phyloP scores from a whole-genome alignment of 2,329 filamentous ascomycete species.

The Pseudocercospora pini-densiflorae region DNA sequence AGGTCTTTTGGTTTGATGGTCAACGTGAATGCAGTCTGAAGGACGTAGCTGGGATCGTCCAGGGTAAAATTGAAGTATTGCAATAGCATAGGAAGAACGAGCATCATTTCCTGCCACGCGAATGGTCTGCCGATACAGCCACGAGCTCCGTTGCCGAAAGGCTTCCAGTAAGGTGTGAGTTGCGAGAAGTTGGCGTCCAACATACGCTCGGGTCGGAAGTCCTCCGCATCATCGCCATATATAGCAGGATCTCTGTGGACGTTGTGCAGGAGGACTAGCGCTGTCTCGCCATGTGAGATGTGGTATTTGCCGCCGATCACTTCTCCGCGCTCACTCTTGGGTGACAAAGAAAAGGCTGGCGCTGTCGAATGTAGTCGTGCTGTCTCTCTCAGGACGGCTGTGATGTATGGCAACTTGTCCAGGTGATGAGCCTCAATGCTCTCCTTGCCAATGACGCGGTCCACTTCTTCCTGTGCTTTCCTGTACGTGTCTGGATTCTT shows the following conservation, averaged over 20 bases:
- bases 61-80: constrained; percentile 73
- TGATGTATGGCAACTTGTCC: constrained; percentile 67
- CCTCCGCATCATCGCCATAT: constrained; percentile 66
- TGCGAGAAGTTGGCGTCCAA: constrained; percentile 67
- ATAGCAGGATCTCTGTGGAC: constrained; percentile 67
- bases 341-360: constrained; percentile 59
- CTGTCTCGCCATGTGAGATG: constrained; percentile 57
- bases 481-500: constrained; percentile 64
- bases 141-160: constrained; percentile 73
- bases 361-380: constrained; percentile 65
- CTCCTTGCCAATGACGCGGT: constrained; percentile 64
- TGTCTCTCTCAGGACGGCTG: constrained; percentile 69
- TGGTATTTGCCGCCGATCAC: constrained; percentile 66
- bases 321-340: constrained; percentile 54
- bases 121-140: constrained; percentile 72
- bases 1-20: constrained; percentile 69
- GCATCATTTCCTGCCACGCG: constrained; percentile 71
- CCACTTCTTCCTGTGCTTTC: constrained; percentile 70
- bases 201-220: constrained; percentile 75
- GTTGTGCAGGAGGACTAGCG: constrained; percentile 57
- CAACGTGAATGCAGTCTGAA: constrained; percentile 61
- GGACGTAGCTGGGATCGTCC: constrained; percentile 63
- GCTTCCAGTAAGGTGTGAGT: constrained; percentile 46
- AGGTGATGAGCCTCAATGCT: constrained; percentile 66
- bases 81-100: constrained; percentile 66